Evolutionary conservation across 2,329 filamentous ascomycete species (phyloP).

Genomic region (Scleromitrula shiraiana): DNA sequence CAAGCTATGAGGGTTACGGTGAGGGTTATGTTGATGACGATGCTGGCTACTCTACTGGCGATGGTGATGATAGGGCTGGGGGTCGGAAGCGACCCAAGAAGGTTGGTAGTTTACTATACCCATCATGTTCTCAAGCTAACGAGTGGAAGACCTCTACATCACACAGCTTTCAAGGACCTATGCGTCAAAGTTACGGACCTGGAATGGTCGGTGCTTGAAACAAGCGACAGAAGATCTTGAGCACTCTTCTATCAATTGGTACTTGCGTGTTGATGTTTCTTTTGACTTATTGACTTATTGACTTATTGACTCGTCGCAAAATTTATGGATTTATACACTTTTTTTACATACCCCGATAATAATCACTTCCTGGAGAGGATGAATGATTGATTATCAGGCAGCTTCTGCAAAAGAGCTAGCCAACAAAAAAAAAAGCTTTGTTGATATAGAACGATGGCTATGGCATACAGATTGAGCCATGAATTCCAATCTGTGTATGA

Average conservation of each 20-base stretch:
- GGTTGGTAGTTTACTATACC: slow-evolving; percentile 35
- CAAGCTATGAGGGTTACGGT: slow-evolving; percentile 66
- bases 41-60: slow-evolving; percentile 62
- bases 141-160: slow-evolving; percentile 19
- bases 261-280: not conserved
- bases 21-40: slow-evolving; percentile 65
- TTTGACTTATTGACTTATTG: slow-evolving; percentile 4
- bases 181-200: slow-evolving; percentile 42
- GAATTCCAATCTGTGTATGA: slow-evolving; percentile 1
- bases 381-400: not conserved
- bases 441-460: slow-evolving; percentile 3
- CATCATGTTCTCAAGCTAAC: slow-evolving; percentile 20
- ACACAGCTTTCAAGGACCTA: slow-evolving; percentile 21
- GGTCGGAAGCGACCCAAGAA: slow-evolving; percentile 58
- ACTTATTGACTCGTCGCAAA: slow-evolving; percentile 1
- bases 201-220: slow-evolving; percentile 48
- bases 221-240: slow-evolving; percentile 5
- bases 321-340: slow-evolving; percentile 1
- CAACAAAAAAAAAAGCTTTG: not conserved
- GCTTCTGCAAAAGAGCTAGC: not conserved
- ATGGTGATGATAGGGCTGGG: slow-evolving; percentile 51
- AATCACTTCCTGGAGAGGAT: not conserved
- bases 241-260: not conserved
- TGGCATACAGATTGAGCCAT: not conserved
- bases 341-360: slow-evolving; percentile 2